Conservation (phyloP, 768 basidiomycete genomes). For the Strobilomyces dryophilus region DNA sequence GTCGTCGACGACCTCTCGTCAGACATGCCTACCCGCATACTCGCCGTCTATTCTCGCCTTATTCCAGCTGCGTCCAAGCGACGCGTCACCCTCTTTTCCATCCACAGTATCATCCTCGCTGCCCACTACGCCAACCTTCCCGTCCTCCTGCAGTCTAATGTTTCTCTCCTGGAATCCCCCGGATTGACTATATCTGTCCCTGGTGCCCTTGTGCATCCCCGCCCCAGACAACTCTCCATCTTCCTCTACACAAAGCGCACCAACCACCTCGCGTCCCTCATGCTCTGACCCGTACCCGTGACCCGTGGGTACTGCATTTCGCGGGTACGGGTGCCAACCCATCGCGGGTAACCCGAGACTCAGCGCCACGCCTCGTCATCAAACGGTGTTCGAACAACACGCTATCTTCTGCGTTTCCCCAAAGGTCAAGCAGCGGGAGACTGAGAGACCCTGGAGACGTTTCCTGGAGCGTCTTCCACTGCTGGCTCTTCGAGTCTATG, state of each 20-base stretch:
- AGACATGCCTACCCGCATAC: slow-evolving; percentile 31
- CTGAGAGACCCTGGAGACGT: slow-evolving; percentile 30
- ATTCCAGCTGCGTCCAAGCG: too few relatives aligned
- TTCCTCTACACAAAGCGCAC: too few relatives aligned
- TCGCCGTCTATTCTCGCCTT: background rate
- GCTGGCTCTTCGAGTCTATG: slow-evolving; percentile 5
- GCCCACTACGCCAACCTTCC: background rate
- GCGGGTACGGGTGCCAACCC: too few relatives aligned
- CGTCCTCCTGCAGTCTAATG: slow-evolving; percentile 5
- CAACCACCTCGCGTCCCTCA: too few relatives aligned
- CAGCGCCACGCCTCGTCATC: too few relatives aligned
- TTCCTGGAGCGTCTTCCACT: slow-evolving; percentile 11
- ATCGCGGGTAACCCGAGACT: too few relatives aligned
- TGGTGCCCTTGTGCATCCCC: too few relatives aligned
- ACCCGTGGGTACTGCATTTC: too few relatives aligned
- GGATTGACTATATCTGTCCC: too few relatives aligned
- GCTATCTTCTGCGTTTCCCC: slow-evolving; percentile 28
- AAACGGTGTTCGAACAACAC: slow-evolving; percentile 26
- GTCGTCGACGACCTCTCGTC: slow-evolving; percentile 27
- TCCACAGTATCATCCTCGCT: slow-evolving; percentile 35
- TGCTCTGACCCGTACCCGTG: too few relatives aligned
- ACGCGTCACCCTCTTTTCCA: slow-evolving; percentile 24
- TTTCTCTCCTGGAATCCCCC: too few relatives aligned
- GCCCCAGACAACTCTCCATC: too few relatives aligned
- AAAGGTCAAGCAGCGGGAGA: slow-evolving; percentile 30